Base-by-base conservation (phyloP, 208 protist species). In the Leishmania turanica region DNA sequence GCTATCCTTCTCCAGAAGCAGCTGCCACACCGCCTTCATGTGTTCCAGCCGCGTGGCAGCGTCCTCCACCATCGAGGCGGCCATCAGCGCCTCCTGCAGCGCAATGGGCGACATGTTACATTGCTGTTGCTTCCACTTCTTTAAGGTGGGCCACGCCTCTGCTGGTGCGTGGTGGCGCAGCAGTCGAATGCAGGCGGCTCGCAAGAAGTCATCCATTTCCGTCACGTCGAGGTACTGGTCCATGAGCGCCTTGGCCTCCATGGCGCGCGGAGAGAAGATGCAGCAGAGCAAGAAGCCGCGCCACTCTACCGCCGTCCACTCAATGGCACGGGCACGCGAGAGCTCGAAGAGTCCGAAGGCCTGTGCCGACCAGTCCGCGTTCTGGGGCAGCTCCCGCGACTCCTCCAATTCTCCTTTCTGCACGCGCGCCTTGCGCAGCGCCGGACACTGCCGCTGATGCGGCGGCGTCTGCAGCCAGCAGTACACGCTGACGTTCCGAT, bases 291-390 rank as follows among this genome's bases (percentile, higher is more conserved):
- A 76, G 78, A 96, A 98, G 75, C 84, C 91, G 42, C 95, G 93
- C 93, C 95, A 98, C 89, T 98, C 95, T 73, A 90, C 87, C 73
- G 90, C 77, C 11, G 91, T 91, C 93, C 95, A 98, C 82, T 93
- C 89, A 81, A 98, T 96, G 8, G 92, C 85, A 5, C 95, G 90
- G 6, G 80, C 87, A 51, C 83, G 84, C 5, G 93, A 95, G 71
- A 96, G 86, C 53, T 86, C 83, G 87, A 86, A 95, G 19, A 96
- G 87, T 51, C 79, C 79, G 74, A 95, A 96, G 37, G 93, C 95
- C 78, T 88, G 81, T 34, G 81, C 78, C 78, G 89, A 94, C 92
- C 93, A 95, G 73, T 98, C 91, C 34, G 72, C 65, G 79, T 95
- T 95, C 82, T 98, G 95, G 64, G 95, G 95, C 40, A 95, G 84